Base-by-base conservation (phyloP, 345 rosid genomes). In the Rhodamnia argentea region DNA sequence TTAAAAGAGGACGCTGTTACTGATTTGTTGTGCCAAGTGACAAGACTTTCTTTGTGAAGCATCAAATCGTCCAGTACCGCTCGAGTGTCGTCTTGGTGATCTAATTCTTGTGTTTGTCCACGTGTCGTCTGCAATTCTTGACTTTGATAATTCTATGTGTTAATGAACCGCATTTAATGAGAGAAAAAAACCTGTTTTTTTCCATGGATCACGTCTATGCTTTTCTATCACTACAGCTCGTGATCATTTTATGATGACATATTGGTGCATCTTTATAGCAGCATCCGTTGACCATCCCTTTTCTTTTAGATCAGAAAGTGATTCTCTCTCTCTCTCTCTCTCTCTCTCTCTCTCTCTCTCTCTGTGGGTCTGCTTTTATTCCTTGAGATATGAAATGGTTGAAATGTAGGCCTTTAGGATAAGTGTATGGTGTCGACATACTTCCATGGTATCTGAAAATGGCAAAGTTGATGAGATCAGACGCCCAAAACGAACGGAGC, bases 1-100 rank as follows among this genome's bases (percentile, higher is more conserved):
- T 84, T 24, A 37, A 82, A 37, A 70, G 47, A 9, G 37, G 13
- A 37, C 10, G 47, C 2, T 62, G 85, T 82, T 87, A 60, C 87
- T 88, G 84, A 83, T 58, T 83, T 85, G 75, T 76, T 58, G 86
- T 83, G 76, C 85, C 85, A 76, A 29, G 75, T 64, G 85, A 86
- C 88, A 47, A 87, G 59, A 62, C 56, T 87, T 90, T 70, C 47
- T 70, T 70, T 70, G 44, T 37, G 44, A 70, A 70, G 78, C 26
- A 70, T 37, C 78, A 2, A 44, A 16, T 24, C 6, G 42, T 70
- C 78, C 47, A 32, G 78, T 70, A 70, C 78, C 6, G 47, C 78
- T 15, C 26, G 4, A 37, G 32, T 37, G 78, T 47, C 24, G 14
- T 70, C 78, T 32, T 70, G 78, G 24, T 32, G 78, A 70, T 70